Conservation (phyloP, 495 filamentous ascomycete genomes). For the Lasiosphaeria miniovina region DNA sequence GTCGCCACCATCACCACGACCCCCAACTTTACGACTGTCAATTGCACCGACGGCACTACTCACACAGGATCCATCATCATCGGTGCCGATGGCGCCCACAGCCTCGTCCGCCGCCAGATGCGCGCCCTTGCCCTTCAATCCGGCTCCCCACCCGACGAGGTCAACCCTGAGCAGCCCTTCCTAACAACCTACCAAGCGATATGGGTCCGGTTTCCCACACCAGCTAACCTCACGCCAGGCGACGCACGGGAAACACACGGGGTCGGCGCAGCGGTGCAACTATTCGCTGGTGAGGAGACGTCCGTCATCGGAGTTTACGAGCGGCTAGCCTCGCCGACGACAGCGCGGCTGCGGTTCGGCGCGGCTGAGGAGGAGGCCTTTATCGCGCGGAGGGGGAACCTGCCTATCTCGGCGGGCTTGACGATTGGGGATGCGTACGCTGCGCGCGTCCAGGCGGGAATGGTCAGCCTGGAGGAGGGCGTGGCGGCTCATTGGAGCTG, state of each 20-base stretch:
- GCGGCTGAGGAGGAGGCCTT: slow-evolving; percentile 33
- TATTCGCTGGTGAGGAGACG: slow-evolving; percentile 20
- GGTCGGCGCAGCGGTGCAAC: slow-evolving; percentile 19
- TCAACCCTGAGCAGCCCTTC: slow-evolving; percentile 52
- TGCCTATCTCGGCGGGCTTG: slow-evolving; percentile 32
- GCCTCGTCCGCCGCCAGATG: slow-evolving; percentile 40
- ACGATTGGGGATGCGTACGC: slow-evolving; percentile 34
- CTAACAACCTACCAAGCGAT: slow-evolving; percentile 24
- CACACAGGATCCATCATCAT: slow-evolving; percentile 46
- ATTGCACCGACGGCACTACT: slow-evolving; percentile 37
- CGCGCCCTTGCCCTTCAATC: slow-evolving; percentile 36
- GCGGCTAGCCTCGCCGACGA: slow-evolving; percentile 40
- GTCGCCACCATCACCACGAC: slow-evolving; percentile 22
- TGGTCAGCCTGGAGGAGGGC: slow-evolving; percentile 41
- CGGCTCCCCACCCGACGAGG: slow-evolving; percentile 41
- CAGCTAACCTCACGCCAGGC: slow-evolving; percentile 4
- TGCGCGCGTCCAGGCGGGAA: slow-evolving; percentile 12
- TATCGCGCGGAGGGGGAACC: slow-evolving; percentile 25
- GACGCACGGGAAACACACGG: slow-evolving; percentile 17
- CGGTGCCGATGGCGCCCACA: slow-evolving; percentile 51
- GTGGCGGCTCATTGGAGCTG: slow-evolving; percentile 37
- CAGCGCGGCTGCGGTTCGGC: slow-evolving; percentile 37
- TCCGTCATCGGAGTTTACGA: slow-evolving; percentile 42
- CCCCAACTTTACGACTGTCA: slow-evolving; percentile 23
- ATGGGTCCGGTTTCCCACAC: slow-evolving; percentile 6